These are phyloP conservation scores for Saccharomycopsis fibuligera DNA, from an alignment of 805 yeast species.

Conservation along the genomic window DNA sequence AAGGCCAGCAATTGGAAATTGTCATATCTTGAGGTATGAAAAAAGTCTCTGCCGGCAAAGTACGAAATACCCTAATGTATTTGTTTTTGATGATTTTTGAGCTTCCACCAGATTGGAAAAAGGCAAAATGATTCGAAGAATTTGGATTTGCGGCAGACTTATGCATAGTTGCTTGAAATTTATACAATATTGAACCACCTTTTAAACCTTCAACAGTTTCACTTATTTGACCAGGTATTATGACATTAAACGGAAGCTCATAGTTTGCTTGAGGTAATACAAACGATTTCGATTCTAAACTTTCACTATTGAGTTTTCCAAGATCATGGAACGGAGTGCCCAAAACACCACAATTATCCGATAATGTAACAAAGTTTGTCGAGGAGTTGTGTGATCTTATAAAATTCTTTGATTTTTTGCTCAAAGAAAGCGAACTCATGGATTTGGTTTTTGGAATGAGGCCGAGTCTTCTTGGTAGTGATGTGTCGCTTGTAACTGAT, in stretches of 20 bases:
- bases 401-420: conserved; percentile 4
- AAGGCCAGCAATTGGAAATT: conserved; percentile 92
- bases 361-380: conserved; percentile 6
- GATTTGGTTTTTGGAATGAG: conserved; percentile 4
- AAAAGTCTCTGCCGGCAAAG: conserved; percentile 76
- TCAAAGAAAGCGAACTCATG: neutral
- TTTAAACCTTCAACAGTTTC: conserved; percentile 90
- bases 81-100: conserved; percentile 54
- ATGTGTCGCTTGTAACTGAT: neutral
- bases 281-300: conserved; percentile 3
- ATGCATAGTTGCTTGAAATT: conserved; percentile 72
- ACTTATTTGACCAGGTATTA: conserved; percentile 75
- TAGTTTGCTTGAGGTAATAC: conserved; percentile 54
- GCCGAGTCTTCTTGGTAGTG: neutral
- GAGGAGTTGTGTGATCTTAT: conserved; percentile 1
- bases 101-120: conserved; percentile 38
- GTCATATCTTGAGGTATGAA: conserved; percentile 87
- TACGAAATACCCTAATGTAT: conserved; percentile 75
- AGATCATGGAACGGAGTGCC: conserved; percentile 14
- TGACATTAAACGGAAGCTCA: conserved; percentile 80
- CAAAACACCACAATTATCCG: neutral
- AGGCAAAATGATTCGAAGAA: neutral
- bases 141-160: conserved; percentile 33
- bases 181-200: conserved; percentile 66
- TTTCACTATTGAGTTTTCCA: neutral